phyloP scores from a whole-genome alignment of 2,329 filamentous ascomycete genomes.

The Alternaria tenuissima region DNA sequence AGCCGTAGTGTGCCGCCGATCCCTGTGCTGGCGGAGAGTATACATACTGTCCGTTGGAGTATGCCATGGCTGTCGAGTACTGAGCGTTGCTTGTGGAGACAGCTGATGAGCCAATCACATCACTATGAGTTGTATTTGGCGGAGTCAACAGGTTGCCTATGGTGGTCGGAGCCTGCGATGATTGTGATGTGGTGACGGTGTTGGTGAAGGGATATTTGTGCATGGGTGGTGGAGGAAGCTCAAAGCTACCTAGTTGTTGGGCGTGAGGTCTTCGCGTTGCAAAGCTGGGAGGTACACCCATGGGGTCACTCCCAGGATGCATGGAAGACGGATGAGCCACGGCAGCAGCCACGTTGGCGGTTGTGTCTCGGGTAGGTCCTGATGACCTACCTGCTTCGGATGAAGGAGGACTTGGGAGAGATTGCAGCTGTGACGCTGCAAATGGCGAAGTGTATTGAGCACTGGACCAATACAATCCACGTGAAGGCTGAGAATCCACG shows the following conservation, averaged over 20 bases:
- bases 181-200: slow-evolving; percentile 53
- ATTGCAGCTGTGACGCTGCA: slow-evolving; percentile 51
- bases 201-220: slow-evolving; percentile 61
- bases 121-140: slow-evolving; percentile 65
- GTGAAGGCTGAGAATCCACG: slow-evolving; percentile 60
- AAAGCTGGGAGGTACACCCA: slow-evolving; percentile 71
- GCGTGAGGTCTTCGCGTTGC: slow-evolving; percentile 75
- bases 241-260: slow-evolving; percentile 72
- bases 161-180: slow-evolving; percentile 56
- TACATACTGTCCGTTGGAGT: slow-evolving; percentile 70
- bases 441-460: slow-evolving; percentile 49
- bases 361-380: slow-evolving; percentile 54
- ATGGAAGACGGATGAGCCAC: slow-evolving; percentile 68
- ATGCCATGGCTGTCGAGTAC: slow-evolving; percentile 64
- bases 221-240: slow-evolving; percentile 68
- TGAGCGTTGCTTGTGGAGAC: slow-evolving; percentile 66
- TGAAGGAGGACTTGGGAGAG: slow-evolving; percentile 52
- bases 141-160: slow-evolving; percentile 68
- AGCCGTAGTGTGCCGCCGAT: slow-evolving; percentile 63
- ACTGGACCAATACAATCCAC: slow-evolving; percentile 59
- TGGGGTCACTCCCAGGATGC: slow-evolving; percentile 67
- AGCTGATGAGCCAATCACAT: slow-evolving; percentile 69
- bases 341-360: slow-evolving; percentile 69
- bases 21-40: slow-evolving; percentile 65
- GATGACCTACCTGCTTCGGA: slow-evolving; percentile 54